Percentiles rank a stretch among this genome's conserved stretches.
These are phyloP conservation scores for Populus hybrid DNA, from an alignment of 441 rosid genomes.

Conservation along the genomic window DNA sequence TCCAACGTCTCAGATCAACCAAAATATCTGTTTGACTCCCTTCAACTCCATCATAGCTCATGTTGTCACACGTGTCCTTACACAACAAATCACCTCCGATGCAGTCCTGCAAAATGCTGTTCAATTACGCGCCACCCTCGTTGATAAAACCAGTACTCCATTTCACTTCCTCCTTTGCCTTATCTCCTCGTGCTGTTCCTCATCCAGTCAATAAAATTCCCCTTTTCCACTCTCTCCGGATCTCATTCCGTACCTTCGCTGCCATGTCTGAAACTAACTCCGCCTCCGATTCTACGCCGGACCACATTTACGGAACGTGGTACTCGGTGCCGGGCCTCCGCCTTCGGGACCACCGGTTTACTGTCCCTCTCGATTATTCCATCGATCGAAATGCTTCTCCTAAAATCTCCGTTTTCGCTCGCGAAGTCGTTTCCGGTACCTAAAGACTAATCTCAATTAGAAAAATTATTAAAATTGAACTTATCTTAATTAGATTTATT, in stretches of 20 bases:
- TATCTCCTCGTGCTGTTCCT: slow-evolving; percentile 15
- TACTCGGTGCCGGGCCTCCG: slow-evolving; percentile 80
- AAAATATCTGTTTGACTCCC: not conserved
- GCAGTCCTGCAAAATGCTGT: slow-evolving; percentile 27
- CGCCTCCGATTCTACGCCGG: slow-evolving; percentile 29
- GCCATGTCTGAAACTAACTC: slow-evolving; percentile 41
- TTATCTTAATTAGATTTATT: no score
- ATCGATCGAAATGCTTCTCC: slow-evolving; percentile 29
- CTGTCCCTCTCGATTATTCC: slow-evolving; percentile 75
- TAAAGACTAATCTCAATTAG: not conserved
- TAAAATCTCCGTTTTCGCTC: slow-evolving; percentile 69
- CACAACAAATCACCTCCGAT: not conserved
- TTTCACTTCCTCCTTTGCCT: not conserved
- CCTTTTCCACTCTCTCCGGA: slow-evolving; percentile 20
- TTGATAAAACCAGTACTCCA: slow-evolving; percentile 20
- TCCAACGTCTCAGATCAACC: not conserved
- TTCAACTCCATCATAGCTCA: not conserved
- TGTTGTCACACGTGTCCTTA: not conserved
- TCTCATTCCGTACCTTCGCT: slow-evolving; percentile 13
- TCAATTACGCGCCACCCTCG: slow-evolving; percentile 28
- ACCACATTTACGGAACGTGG: slow-evolving; percentile 62
- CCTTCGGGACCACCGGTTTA: slow-evolving; percentile 74
- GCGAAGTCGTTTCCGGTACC: slow-evolving; percentile 84
- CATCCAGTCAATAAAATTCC: slow-evolving; percentile 11
- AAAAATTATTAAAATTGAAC: no score